These are phyloP conservation scores for Fusarium tanahbumbuense DNA, from an alignment of 2,329 filamentous ascomycete species.

Conservation along the genomic window DNA sequence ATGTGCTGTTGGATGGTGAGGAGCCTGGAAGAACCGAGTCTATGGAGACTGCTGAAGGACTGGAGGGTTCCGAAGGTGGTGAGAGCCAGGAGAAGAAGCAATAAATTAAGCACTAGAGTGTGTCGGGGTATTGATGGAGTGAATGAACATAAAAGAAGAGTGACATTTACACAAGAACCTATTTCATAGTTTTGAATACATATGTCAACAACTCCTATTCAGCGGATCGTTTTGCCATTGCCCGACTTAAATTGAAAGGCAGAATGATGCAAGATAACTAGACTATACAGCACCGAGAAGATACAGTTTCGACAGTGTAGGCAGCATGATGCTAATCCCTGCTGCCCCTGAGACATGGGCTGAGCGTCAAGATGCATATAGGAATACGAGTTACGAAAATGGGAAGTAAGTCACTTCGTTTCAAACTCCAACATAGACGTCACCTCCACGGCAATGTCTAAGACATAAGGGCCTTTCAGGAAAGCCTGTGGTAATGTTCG, in stretches of 20 bases:
- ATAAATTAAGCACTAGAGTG: background rate
- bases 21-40: conserved; percentile 32
- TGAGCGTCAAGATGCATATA: background rate
- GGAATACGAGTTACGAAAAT: conserved; percentile 17
- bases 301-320: background rate
- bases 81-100: conserved; percentile 32
- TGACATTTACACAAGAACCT: background rate
- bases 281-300: background rate
- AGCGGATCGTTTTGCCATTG: background rate
- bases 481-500: background rate
- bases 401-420: background rate
- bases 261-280: background rate
- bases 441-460: background rate
- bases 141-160: background rate
- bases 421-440: background rate
- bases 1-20: conserved; percentile 33
- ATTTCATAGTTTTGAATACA: background rate
- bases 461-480: background rate
- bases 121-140: background rate
- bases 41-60: conserved; percentile 25
- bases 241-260: background rate
- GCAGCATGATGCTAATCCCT: background rate
- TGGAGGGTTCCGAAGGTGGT: conserved; percentile 5
- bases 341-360: background rate
- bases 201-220: background rate